Conservation (phyloP, 148 eudicot genomes). For the Rhododendron vialii region DNA sequence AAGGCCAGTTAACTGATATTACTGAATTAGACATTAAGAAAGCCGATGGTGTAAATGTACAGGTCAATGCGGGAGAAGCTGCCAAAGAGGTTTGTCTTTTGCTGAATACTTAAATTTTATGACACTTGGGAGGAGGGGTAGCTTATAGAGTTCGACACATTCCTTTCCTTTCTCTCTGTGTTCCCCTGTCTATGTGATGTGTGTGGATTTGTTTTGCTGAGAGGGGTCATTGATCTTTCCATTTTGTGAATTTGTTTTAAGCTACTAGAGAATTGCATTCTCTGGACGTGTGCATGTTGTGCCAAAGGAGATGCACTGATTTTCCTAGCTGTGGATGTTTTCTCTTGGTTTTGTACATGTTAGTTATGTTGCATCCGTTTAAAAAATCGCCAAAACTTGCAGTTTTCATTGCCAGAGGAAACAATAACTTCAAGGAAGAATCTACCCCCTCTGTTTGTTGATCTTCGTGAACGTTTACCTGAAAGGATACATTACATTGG, state of each 20-base stretch:
- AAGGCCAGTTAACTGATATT: slow-evolving; percentile 14
- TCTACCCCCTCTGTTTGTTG: slow-evolving; percentile 9
- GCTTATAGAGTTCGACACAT: background rate
- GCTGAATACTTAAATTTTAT: background rate
- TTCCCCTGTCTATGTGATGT: background rate
- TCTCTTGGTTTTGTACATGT: background rate
- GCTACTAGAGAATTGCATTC: background rate
- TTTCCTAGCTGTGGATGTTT: background rate
- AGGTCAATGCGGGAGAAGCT: slow-evolving; percentile 1
- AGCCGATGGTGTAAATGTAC: background rate
- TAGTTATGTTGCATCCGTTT: background rate
- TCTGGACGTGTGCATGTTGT: background rate
- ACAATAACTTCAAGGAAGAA: slow-evolving; percentile 11
- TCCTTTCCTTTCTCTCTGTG: background rate
- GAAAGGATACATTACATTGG: slow-evolving; percentile 17
- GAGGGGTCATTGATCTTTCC: background rate
- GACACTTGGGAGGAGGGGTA: background rate
- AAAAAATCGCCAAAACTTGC: background rate
- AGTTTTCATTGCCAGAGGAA: slow-evolving; percentile 13
- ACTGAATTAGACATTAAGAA: slow-evolving; percentile 6
- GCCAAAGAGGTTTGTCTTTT: slow-evolving; percentile 13
- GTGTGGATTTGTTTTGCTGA: background rate
- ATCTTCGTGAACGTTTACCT: slow-evolving; percentile 10
- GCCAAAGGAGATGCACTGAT: background rate
- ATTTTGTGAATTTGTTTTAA: background rate